These are phyloP conservation scores for Eucalyptus erythrocorys DNA, from an alignment of 345 rosid species.

Conservation along the genomic window DNA sequence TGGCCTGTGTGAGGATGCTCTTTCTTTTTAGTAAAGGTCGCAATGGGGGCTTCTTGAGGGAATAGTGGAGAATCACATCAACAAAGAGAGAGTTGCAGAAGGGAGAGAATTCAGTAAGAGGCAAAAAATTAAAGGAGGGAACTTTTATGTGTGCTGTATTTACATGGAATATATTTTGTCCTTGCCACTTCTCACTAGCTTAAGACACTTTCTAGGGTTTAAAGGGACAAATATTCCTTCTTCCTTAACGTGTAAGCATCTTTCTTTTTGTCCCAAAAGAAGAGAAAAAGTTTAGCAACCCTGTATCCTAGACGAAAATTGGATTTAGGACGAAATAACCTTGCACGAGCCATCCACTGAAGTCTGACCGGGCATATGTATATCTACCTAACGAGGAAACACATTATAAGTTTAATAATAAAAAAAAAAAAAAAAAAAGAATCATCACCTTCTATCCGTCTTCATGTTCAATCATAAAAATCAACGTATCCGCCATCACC, in stretches of 20 bases:
- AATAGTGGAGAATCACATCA: constrained; percentile 12
- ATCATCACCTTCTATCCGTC: background rate
- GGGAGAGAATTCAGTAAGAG: background rate
- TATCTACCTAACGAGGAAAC: background rate
- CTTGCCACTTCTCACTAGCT: background rate
- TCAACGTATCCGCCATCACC: background rate
- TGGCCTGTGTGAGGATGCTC: constrained; percentile 3
- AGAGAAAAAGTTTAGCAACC: background rate
- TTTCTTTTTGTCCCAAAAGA: background rate
- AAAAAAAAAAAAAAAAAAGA: background rate
- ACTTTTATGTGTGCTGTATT: background rate
- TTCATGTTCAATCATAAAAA: background rate
- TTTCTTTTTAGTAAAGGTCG: background rate
- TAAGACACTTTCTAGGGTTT: background rate
- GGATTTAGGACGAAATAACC: background rate
- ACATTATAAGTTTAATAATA: too few species aligned
- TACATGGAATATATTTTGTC: background rate
- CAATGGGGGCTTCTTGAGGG: background rate
- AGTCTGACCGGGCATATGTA: background rate
- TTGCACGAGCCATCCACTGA: background rate
- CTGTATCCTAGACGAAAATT: background rate
- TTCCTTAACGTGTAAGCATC: background rate
- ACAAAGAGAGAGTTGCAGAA: background rate
- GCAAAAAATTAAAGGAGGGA: background rate
- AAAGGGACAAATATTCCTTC: background rate